Percentiles rank a stretch among this genome's conserved stretches.
Evolutionary conservation across 2,329 filamentous ascomycete species (phyloP).

Genomic region (Trichoderma harzianum): DNA sequence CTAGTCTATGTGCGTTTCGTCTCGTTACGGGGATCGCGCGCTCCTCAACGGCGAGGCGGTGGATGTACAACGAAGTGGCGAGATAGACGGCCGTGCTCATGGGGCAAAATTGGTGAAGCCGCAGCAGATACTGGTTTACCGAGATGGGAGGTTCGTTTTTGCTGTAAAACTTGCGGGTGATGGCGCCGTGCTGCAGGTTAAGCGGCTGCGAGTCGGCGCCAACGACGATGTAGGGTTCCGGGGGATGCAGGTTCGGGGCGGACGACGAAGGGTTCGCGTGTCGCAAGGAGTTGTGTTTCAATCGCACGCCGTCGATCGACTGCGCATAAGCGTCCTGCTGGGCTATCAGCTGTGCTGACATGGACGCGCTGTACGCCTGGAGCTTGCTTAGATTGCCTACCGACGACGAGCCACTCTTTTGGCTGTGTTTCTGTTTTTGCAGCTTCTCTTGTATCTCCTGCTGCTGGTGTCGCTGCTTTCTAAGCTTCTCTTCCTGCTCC

Average conservation of each 20-base stretch:
- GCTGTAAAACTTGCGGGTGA: constrained; percentile 90
- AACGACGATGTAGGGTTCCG: constrained; percentile 55
- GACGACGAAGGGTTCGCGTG: constrained; percentile 21
- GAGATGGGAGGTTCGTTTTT: constrained; percentile 81
- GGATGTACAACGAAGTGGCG: constrained; percentile 82
- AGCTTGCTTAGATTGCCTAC: constrained; percentile 21
- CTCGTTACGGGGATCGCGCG: constrained; percentile 75
- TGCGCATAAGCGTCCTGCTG: constrained; percentile 24
- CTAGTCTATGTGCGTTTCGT: constrained; percentile 80
- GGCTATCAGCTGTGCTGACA: constrained; percentile 27
- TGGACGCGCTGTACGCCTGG: constrained; percentile 28
- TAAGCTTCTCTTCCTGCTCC: constrained; percentile 25
- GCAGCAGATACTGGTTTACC: constrained; percentile 78
- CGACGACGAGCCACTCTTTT: constrained; percentile 11
- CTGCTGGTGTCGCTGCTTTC: constrained; percentile 20
- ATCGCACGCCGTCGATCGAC: constrained; percentile 53
- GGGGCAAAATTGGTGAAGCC: constrained; percentile 86
- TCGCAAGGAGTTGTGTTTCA: constrained; percentile 36
- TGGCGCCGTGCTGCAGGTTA: constrained; percentile 75
- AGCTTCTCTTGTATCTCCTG: not conserved
- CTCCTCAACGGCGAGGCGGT: constrained; percentile 74
- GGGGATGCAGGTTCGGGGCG: constrained; percentile 29
- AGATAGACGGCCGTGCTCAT: constrained; percentile 94
- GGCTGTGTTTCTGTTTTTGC: not conserved
- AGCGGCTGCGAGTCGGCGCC: constrained; percentile 70